Conservation (phyloP, 352 stramenopile species). For the Globisporangium echinulatum region DNA sequence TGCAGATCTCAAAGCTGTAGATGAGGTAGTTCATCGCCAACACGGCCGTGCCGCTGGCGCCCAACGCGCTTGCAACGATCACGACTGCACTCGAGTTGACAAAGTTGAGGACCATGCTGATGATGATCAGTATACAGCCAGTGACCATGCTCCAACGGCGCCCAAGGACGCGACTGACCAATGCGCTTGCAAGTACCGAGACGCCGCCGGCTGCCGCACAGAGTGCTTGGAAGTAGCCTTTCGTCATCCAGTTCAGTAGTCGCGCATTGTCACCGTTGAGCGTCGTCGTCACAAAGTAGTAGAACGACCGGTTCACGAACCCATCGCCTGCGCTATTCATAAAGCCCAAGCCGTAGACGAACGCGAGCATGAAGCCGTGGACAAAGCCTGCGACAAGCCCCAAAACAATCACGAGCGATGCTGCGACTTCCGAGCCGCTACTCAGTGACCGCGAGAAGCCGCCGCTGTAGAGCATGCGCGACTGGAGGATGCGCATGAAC, state of each 20-base stretch:
- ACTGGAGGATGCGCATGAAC: conserved; percentile 85
- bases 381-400: conserved; percentile 73
- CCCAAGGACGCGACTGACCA: conserved; percentile 53
- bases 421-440: conserved; percentile 75
- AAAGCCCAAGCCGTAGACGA: conserved; percentile 64
- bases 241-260: conserved; percentile 41
- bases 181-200: conserved; percentile 38
- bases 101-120: conserved; percentile 53
- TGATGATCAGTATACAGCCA: conserved; percentile 39
- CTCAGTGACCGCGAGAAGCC: conserved; percentile 75
- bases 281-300: conserved; percentile 43
- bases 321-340: conserved; percentile 63
- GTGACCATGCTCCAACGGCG: conserved; percentile 56
- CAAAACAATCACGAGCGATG: conserved; percentile 71
- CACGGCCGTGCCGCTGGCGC: conserved; percentile 53
- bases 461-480: conserved; percentile 84
- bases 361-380: conserved; percentile 68
- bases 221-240: conserved; percentile 48
- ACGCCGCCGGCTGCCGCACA: conserved; percentile 48
- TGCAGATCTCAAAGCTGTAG: conserved; percentile 85
- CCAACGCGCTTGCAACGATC: conserved; percentile 44
- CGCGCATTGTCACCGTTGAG: conserved; percentile 27
- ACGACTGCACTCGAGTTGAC: conserved; percentile 46
- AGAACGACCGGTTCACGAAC: conserved; percentile 77
- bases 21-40: conserved; percentile 70